Conservation (phyloP, 2,329 filamentous ascomycete species). For the Apiospora malaysiana region DNA sequence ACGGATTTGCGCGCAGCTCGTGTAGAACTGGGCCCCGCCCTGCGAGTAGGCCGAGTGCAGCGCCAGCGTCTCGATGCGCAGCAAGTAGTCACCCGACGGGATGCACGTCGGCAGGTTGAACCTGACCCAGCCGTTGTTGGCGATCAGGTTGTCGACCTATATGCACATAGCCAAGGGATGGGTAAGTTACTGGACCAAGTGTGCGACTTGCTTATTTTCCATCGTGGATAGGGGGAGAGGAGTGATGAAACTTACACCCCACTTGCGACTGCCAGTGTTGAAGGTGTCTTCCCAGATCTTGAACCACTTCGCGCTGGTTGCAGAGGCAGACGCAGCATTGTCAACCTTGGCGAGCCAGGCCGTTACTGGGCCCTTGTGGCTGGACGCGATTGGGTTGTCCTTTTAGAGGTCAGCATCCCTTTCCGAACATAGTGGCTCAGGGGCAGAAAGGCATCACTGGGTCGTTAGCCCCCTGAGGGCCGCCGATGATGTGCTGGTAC, state of each 20-base stretch:
- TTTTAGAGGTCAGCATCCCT: neutral
- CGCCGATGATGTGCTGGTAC: slow-evolving; percentile 61
- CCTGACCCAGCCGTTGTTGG: slow-evolving; percentile 50
- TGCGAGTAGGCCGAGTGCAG: slow-evolving; percentile 53
- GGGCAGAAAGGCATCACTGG: slow-evolving; percentile 17
- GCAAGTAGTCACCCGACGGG: slow-evolving; percentile 59
- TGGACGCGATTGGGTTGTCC: slow-evolving; percentile 60
- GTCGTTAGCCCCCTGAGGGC: slow-evolving; percentile 55
- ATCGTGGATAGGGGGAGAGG: neutral
- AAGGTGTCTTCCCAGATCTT: slow-evolving; percentile 60
- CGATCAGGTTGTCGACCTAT: slow-evolving; percentile 42
- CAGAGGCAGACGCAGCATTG: slow-evolving; percentile 51
- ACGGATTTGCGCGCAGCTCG: slow-evolving; percentile 46
- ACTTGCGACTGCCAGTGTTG: slow-evolving; percentile 48
- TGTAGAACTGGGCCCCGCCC: slow-evolving; percentile 51
- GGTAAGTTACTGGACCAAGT: slow-evolving; percentile 27
- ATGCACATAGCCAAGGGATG: neutral
- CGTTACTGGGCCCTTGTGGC: slow-evolving; percentile 60
- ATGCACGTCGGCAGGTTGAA: slow-evolving; percentile 58
- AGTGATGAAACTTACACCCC: slow-evolving; percentile 50
- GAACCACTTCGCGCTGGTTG: slow-evolving; percentile 55
- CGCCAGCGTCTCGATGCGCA: slow-evolving; percentile 60
- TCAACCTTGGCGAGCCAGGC: slow-evolving; percentile 60
- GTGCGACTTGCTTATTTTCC: slow-evolving; percentile 28
- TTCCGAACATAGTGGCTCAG: no score